These are phyloP conservation scores for Neurospora sublineolata DNA, from an alignment of 495 filamentous ascomycete species.

Conservation along the genomic window DNA sequence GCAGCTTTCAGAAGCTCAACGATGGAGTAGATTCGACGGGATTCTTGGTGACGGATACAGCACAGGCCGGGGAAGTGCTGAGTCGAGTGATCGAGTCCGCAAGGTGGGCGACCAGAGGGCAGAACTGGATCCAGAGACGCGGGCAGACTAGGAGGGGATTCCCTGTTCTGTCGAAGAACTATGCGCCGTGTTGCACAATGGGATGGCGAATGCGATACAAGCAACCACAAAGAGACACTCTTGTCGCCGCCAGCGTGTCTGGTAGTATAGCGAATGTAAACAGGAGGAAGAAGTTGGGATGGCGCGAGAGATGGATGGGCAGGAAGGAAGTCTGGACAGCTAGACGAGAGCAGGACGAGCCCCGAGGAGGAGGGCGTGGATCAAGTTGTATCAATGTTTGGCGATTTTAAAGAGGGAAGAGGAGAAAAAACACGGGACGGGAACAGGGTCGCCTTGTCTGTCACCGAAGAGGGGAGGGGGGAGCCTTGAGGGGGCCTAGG, in stretches of 20 bases:
- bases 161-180: not conserved
- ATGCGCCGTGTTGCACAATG: not conserved
- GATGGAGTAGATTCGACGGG: not conserved
- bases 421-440: not conserved
- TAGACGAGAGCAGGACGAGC: not conserved
- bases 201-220: not conserved
- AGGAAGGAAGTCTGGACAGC: not conserved
- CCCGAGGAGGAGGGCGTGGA: not conserved
- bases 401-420: not conserved
- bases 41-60: not conserved
- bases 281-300: not conserved
- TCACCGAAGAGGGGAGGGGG: not conserved
- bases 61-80: not conserved
- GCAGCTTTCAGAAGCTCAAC: not conserved
- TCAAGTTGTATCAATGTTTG: not conserved
- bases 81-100: not conserved
- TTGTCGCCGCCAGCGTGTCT: not conserved
- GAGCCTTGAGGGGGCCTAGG: not conserved
- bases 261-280: not conserved
- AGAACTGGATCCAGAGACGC: not conserved
- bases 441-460: not conserved
- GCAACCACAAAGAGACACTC: not conserved
- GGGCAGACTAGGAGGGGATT: not conserved
- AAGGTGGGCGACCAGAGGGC: not conserved
- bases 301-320: not conserved